These are phyloP conservation scores for Oryza meridionalis DNA, from an alignment of 176 grass and related monocot genomes.

Conservation along the genomic window DNA sequence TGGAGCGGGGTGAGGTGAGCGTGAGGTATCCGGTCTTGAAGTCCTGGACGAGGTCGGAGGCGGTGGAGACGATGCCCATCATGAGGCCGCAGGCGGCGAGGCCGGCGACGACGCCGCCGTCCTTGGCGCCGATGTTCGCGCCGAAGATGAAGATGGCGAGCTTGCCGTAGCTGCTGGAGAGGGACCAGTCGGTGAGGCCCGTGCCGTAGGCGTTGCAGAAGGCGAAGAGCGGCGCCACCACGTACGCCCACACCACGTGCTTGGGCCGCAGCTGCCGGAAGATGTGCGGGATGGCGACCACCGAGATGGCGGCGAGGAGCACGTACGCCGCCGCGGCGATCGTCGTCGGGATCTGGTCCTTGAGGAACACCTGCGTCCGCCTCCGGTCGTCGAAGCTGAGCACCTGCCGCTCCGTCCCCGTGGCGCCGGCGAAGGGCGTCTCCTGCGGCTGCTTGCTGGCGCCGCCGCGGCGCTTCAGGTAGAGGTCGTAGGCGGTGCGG, in stretches of 20 bases:
- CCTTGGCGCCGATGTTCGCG: conserved; percentile 43
- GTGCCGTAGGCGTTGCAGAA: conserved; percentile 62
- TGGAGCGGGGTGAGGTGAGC: conserved; percentile 55
- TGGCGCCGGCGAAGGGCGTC: conserved; percentile 16
- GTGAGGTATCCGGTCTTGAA: conserved; percentile 73
- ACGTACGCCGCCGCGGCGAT: conserved; percentile 41
- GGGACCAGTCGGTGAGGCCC: conserved; percentile 58
- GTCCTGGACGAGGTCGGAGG: conserved; percentile 73
- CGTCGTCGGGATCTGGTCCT: conserved; percentile 63
- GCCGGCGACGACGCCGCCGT: conserved; percentile 58
- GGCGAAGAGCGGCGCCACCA: conserved; percentile 58
- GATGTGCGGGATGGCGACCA: conserved; percentile 59
- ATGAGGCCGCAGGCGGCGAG: conserved; percentile 62
- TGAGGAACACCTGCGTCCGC: conserved; percentile 54
- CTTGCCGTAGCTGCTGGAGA: conserved; percentile 86
- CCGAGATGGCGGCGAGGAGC: conserved; percentile 45
- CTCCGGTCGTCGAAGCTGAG: conserved; percentile 56
- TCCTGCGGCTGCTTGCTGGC: background rate
- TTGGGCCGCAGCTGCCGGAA: conserved; percentile 58
- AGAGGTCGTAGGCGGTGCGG: conserved; percentile 59
- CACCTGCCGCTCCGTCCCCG: conserved; percentile 28
- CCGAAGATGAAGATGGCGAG: conserved; percentile 91
- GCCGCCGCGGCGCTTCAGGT: conserved; percentile 33
- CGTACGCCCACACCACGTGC: conserved; percentile 64
- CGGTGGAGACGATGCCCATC: conserved; percentile 75